Evolutionary conservation across 805 yeast genomes (phyloP), one percentile per base, ranked within the genome.

Genomic region (Tetrapisispora iriomotensis): DNA sequence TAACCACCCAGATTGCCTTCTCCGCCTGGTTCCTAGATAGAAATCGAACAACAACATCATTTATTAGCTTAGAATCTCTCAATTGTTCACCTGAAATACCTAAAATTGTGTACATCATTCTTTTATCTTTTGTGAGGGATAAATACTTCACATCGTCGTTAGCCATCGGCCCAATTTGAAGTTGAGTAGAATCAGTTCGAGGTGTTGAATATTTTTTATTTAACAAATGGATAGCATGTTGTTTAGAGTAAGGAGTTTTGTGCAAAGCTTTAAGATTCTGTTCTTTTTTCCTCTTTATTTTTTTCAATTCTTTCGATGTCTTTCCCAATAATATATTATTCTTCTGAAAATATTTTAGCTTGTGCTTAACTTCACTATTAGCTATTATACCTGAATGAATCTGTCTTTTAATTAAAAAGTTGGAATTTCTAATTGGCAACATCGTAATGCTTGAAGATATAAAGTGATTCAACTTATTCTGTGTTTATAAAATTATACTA

Each of bases 1-100:
- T 63, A 3, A 72, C 63, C n/a, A 77, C 55, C 46, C 64, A 65
- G 20, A 69, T 41, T 0, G 88, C 88, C 41, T 82, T 71, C 24
- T 62, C 65, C 0, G 66, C 44, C 26, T 72, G 74, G 38, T 66
- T 75, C 37, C 72, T 57, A 15, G 60, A 61, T 25, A 83, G 57
- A 41, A 80, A 71, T 39, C 72, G 70, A 13, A 60, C 48, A 0
- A 74, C 76, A 43, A 79, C 80, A 28, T 66, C 54, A 15, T 74
- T 73, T 12, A 82, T 75, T 21, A 71, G 49, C 36, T 64, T 63
- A 0, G 86, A 72, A 53, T 82, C 85, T 36, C 68, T 58, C 25
- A 82, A 45, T 51, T 76, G 82, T 22, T 65, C 65, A 4, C 72
- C 75, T 23, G 72, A 72, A 0, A 76, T 69, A 2, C 88, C 90